Evolutionary conservation across 805 yeast genomes (phyloP), one percentile per base, ranked within the genome.

Genomic region (Maudiozyma pseudohumilis): DNA sequence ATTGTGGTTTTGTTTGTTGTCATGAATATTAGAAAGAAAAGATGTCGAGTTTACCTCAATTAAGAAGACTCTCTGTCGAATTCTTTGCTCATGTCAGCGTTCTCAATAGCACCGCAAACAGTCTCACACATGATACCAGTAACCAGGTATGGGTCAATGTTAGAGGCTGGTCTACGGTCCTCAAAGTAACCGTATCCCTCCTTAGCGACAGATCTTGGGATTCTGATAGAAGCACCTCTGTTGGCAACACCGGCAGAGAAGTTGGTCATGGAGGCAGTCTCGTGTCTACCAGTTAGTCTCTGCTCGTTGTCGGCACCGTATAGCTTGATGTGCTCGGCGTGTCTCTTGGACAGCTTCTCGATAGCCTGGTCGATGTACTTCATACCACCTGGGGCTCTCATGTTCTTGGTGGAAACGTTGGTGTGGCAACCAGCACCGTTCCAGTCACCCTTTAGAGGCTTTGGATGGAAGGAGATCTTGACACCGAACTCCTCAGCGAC

Each of bases 391-490:
- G 85, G 83, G 26, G 60, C 63, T 75, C 98, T 87, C 97, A 89
- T 92, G 36, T 60, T 61, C 65, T 72, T 75, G 55, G 98, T 92
- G 34, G 96, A 87, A 44, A 92, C 97, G 66, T 92, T 92, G 64
- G 98, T 92, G 71, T 92, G 98, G 75, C 97, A 89, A 59, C 98
- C 98, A 65, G 98, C 97, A 73, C 98, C 98, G 66, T 92, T 92
- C 97, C 97, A 92, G 71, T 89, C 97, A 55, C 97, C 97, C 73
- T 80, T 76, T 65, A 92, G 75, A 53, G 98, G 97, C 77, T 92
- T 92, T 68, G 98, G 98, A 78, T 92, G 98, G 81, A 88, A 80
- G 33, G 96, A 86, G 54, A 92, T 89, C 81, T 87, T 88, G 63
- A 92, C 94, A 63, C 95, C 97, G 59, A 92, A 92, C 67, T 92